Conservation (phyloP, 495 filamentous ascomycete genomes). For the Aspergillus wentii region DNA sequence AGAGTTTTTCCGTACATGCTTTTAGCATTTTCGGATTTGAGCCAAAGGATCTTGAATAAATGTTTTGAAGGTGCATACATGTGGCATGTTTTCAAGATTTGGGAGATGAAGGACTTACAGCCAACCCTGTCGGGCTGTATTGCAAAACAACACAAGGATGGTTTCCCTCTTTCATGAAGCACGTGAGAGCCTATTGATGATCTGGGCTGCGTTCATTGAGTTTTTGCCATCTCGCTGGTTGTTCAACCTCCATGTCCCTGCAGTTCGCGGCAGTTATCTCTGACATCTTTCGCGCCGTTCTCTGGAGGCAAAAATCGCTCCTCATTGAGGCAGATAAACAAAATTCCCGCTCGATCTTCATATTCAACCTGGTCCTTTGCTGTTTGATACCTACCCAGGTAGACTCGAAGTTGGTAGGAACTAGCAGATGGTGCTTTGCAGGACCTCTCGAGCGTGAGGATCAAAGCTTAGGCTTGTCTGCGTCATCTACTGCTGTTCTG, state of each 20-base stretch:
- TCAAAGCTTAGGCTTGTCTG: slow-evolving; percentile 96
- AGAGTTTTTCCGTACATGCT: slow-evolving; percentile 30
- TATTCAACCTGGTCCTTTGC: background rate
- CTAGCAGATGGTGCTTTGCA: slow-evolving; percentile 14
- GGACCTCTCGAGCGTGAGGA: slow-evolving; percentile 94
- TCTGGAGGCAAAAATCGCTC: too few relatives aligned
- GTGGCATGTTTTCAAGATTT: slow-evolving; percentile 23
- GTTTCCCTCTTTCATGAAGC: slow-evolving; percentile 11
- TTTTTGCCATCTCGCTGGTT: slow-evolving; percentile 2
- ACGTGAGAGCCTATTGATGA: slow-evolving; percentile 11
- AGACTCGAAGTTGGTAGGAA: too few relatives aligned
- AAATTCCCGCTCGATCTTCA: background rate
- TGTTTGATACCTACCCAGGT: too few relatives aligned
- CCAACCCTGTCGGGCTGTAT: slow-evolving; percentile 30
- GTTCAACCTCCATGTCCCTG: slow-evolving; percentile 13
- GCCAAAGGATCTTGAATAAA: too few relatives aligned
- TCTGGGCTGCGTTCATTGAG: slow-evolving; percentile 16
- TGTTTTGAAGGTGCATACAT: background rate
- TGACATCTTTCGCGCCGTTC: too few relatives aligned
- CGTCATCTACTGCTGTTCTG: slow-evolving; percentile 8
- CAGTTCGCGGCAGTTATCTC: background rate
- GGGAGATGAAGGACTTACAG: slow-evolving; percentile 26
- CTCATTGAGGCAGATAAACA: background rate
- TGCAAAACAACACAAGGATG: slow-evolving; percentile 34
- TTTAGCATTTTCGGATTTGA: slow-evolving; percentile 1